Evolutionary conservation across 805 yeast species (phyloP).

Genomic region (Alloascoidea hylecoeti): DNA sequence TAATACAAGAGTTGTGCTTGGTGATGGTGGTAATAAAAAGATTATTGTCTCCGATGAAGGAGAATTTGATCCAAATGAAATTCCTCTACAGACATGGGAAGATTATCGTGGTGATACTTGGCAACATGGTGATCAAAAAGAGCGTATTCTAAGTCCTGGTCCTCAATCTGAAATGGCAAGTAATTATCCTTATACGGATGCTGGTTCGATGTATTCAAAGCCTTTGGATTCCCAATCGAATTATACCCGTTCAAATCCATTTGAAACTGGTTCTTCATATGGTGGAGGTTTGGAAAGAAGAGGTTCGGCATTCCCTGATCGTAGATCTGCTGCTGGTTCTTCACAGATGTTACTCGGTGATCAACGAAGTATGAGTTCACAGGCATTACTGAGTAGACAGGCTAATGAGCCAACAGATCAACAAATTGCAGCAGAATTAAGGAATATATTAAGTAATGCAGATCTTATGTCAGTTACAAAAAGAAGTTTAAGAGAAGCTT

Average conservation of each 20-base stretch:
- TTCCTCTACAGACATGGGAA: constrained; percentile 42
- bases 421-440: constrained; percentile 19
- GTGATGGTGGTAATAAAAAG: constrained; percentile 33
- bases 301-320: neutral
- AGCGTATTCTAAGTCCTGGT: neutral
- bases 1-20: constrained; percentile 41
- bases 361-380: neutral
- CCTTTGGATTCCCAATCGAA: neutral
- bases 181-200: constrained; percentile 1
- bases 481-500: constrained; percentile 18
- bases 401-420: constrained; percentile 19
- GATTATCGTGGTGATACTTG: constrained; percentile 40
- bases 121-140: constrained; percentile 10
- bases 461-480: constrained; percentile 23
- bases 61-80: constrained; percentile 37
- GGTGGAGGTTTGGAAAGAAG: neutral
- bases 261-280: neutral
- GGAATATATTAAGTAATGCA: constrained; percentile 20
- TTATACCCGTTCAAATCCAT: neutral
- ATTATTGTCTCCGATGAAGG: constrained; percentile 33
- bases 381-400: neutral
- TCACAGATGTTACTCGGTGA: neutral
- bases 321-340: neutral
- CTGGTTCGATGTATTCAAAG: constrained; percentile 1
- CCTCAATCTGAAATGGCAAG: neutral